Evolutionary conservation across 1,284 basidiomycete species (phyloP), one percentile per base, ranked within the genome.

Genomic region (Apiotrichum montevideense): DNA sequence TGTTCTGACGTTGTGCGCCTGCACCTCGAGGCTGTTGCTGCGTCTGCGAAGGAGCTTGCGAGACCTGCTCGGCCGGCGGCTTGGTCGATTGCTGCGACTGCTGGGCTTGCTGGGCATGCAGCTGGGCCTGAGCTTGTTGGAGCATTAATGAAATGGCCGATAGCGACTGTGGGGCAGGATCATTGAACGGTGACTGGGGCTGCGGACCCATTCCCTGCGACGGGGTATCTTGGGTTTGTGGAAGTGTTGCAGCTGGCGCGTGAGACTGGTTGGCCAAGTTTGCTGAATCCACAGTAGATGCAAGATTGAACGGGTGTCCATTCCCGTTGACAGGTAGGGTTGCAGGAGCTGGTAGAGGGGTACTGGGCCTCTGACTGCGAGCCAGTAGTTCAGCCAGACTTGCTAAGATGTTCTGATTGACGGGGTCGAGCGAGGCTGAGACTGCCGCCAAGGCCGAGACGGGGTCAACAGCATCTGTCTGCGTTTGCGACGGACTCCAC

Each of bases 361-460:
- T 42, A n/a, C n/a, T 42, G 34, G 58, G 62, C 40, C 35, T 54
- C 49, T 55, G 46, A 21, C 43, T 44, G 45, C 56, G 49, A 29
- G 41, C 46, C 13, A 61, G 43, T 35, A 61, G 45, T 41, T 61
- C 56, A 13, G 55, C 55, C 5, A 61, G 50, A 29, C 48, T 54
- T 3, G 55, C 55, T 2, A 58, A 52, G 4, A 56, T 45, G 54
- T 48, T 58, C 43, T 55, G 54, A 40, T 63, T 59, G 35, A 33
- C 37, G 15, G 47, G 47, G 47, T 49, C 47, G 13, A 49, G 15
- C 10, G 47, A 49, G 5, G 47, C 47, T 29, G 47, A 39, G 3
- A 37, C 47, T 13, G 47, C 21, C 35, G 47, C 47, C 47, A 49
- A 40, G 4, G 37, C 37, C 4, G 47, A 11, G 3, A 21, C 37